Percentiles rank a stretch among this genome's conserved stretches.
Evolutionary conservation across 78 protist genomes (phyloP).

Genomic region (Dictyostelium firmibasis): DNA sequence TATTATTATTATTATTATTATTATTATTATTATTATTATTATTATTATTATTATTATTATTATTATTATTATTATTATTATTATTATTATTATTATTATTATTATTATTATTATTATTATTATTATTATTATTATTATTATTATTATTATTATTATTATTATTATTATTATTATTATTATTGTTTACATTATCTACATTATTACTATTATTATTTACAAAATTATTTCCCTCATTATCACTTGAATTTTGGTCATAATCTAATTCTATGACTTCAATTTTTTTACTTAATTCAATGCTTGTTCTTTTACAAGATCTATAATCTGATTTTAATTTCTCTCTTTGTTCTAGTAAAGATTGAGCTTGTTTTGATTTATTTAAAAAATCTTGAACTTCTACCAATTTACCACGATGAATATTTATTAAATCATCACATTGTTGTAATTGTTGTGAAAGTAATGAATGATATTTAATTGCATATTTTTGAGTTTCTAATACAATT

Average conservation of each 20-base stretch:
- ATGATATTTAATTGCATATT: not conserved
- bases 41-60: too few species aligned
- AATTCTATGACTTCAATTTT: conserved; percentile 64
- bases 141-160: not conserved
- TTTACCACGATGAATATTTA: not conserved
- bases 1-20: not conserved
- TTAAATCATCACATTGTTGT: not conserved
- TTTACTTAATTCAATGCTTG: conserved; percentile 14
- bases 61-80: not conserved
- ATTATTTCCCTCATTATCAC: not conserved
- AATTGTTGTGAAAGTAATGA: not conserved
- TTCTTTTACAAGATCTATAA: conserved; percentile 45
- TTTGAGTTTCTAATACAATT: conserved; percentile 15
- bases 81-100: not conserved
- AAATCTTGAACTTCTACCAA: not conserved
- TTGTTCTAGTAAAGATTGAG: not conserved
- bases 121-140: not conserved
- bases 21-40: not conserved
- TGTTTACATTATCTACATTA: not conserved
- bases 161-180: not conserved
- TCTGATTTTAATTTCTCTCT: conserved; percentile 19
- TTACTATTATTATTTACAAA: not conserved
- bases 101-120: not conserved
- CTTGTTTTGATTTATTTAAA: not conserved
- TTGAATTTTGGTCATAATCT: not conserved